Evolutionary conservation across 1,139 yeast genomes (phyloP), one percentile per base, ranked within the genome.

Genomic region (Eremothecium coryli): DNA sequence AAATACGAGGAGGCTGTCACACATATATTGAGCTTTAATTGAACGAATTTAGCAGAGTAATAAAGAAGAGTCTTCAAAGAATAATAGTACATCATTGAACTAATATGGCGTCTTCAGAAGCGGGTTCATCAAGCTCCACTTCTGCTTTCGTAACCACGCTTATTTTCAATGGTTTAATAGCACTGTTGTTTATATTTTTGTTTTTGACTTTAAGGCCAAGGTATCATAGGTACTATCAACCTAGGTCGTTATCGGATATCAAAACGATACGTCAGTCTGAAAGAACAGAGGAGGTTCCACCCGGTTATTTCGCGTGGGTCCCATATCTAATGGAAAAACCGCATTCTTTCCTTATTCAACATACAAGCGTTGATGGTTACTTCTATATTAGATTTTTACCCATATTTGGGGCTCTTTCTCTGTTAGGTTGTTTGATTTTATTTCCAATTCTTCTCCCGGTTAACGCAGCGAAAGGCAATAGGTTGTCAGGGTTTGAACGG

Each of bases 291-390:
- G 68, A 66, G 20, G 60, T 73, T n/a, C 79, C 85, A 2, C 46
- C 57, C 4, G 82, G 82, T 1, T 61, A 68, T 1, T 61, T 68
- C 32, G 50, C 63, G 8, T 81, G 90, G 93, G 44, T 78, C 3
- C 56, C 69, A 1, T 64, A 62, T 32, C 41, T 79, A 18, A 44
- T 76, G 31, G 44, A 56, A 9, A 73, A 75, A 46, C 75, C 81
- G 1, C 90, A 81, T 45, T 51, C 78, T 2, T 82, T 70, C 53
- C 60, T 85, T 37, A 70, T 90, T 42, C 82, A 82, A 50, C 85
- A 82, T 45, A 69, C 85, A 20, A 93, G 95, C 27, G 59, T 84
- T 9, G 97, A 88, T 58, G 96, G 95, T 11, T 90, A 85, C 60
- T 76, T 86, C 48, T 88, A 82, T 53, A 58, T 84, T 36, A 68